Conservation (phyloP, 192 early-diverging fungal genomes). For the Irineochytrium annulatum region DNA sequence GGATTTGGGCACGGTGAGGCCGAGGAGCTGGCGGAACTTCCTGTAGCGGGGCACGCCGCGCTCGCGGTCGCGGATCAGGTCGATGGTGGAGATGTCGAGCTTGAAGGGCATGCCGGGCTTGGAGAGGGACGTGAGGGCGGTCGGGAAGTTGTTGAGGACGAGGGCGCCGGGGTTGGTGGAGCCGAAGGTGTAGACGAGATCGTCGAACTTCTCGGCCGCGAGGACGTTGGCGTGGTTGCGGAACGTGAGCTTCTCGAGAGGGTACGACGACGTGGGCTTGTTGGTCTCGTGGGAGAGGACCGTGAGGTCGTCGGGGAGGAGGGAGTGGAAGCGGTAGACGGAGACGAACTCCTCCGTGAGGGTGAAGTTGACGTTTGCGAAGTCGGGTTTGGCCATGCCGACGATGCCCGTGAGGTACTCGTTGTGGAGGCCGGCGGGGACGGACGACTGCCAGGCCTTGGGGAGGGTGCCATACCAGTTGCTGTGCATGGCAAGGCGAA, state of each 20-base stretch:
- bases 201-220: constrained; percentile 1
- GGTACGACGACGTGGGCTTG: constrained; percentile 12
- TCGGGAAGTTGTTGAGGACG: constrained; percentile 34
- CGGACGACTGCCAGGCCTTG: neutral
- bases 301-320: constrained; percentile 28
- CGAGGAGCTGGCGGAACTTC: constrained; percentile 18
- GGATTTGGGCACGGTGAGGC: constrained; percentile 4
- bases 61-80: constrained; percentile 32
- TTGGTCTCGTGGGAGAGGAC: constrained; percentile 12
- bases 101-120: constrained; percentile 17
- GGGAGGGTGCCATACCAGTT: constrained; percentile 27
- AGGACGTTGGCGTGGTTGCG: constrained; percentile 12
- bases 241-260: constrained; percentile 12
- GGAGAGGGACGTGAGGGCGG: constrained; percentile 19
- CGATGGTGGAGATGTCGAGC: constrained; percentile 24
- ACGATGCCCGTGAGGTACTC: neutral
- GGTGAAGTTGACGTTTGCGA: neutral
- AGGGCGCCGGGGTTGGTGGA: constrained; percentile 22
- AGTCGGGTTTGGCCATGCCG: no score
- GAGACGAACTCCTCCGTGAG: constrained; percentile 4
- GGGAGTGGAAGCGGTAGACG: constrained; percentile 26
- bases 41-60: constrained; percentile 29
- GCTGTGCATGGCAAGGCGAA: constrained; percentile 19
- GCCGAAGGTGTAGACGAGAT: constrained; percentile 28
- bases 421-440: neutral